Conservation (phyloP, 164 flowering plant genomes). For the Paratinospora sagittata region DNA sequence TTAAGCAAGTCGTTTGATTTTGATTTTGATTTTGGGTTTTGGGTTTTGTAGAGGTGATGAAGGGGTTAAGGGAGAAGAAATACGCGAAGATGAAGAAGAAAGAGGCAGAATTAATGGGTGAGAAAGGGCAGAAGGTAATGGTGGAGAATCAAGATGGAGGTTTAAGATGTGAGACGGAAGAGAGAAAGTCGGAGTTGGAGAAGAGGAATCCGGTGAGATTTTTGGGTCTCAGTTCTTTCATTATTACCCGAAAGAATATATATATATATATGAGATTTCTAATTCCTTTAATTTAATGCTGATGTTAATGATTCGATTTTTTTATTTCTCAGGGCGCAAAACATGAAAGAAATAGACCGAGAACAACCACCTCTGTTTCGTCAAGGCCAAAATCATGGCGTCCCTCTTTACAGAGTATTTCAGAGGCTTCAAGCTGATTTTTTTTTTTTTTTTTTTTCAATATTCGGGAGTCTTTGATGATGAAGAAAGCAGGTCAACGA, state of each 20-base stretch:
- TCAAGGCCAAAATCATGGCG: slow-evolving; percentile 69
- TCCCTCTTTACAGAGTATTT: slow-evolving; percentile 81
- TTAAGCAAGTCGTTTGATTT: too few relatives aligned
- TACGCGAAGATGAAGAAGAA: slow-evolving; percentile 52
- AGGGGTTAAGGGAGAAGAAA: slow-evolving; percentile 76
- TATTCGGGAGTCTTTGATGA: background rate
- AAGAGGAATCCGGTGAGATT: slow-evolving; percentile 46
- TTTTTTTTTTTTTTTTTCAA: too few relatives aligned
- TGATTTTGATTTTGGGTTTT: background rate
- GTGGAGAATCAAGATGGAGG: slow-evolving; percentile 23
- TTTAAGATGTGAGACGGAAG: slow-evolving; percentile 20
- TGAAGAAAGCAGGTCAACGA: background rate
- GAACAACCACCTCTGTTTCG: slow-evolving; percentile 30
- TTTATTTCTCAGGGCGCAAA: slow-evolving; percentile 46
- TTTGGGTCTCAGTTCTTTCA: too few relatives aligned
- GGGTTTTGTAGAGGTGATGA: slow-evolving; percentile 78
- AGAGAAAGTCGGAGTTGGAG: slow-evolving; percentile 24
- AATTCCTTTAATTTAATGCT: too few relatives aligned
- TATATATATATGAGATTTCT: too few relatives aligned
- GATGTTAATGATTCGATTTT: too few relatives aligned
- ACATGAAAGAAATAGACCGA: slow-evolving; percentile 48
- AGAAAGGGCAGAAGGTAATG: slow-evolving; percentile 12
- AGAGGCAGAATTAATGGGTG: slow-evolving; percentile 26
- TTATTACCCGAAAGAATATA: too few relatives aligned
- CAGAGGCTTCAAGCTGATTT: slow-evolving; percentile 61